Evolutionary conservation across 768 basidiomycete genomes (phyloP), one percentile per base, ranked within the genome.

Genomic region (Lentinula aciculospora): DNA sequence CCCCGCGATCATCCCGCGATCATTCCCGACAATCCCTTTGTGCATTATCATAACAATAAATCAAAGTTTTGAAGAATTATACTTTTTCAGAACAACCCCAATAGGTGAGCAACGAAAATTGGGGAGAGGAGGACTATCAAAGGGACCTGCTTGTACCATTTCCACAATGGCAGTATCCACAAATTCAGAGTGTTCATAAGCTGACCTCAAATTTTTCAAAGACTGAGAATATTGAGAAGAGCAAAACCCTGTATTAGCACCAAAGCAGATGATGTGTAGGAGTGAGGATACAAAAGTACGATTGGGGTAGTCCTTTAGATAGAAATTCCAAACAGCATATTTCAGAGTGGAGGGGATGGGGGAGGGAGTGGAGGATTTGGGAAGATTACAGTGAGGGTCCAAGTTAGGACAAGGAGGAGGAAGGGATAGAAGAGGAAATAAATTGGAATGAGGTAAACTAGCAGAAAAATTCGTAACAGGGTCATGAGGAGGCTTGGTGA

Each of bases 271-370:
- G 25, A 71, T 71, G 36, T 69, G 57, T 12, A 66, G 37, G 32
- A 69, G 31, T 4, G 62, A 53, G 19, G 54, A 27, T 57, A 70
- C 70, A 63, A 70, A 69, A 1, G 6, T 21, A 8, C 49, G 62
- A 56, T 71, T 64, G 9, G 69, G 69, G 45, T 72, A 71, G 17
- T 70, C 69, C 1, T 3, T 25, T 29, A 72, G 44, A 29, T 64
- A 65, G 47, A 45, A 58, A 0, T 48, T 44, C 71, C 69, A 72
- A 3, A 64, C 61, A 0, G 59, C 45, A 5, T 47, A 25, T 3
- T 53, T 15, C 3, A 69, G 51, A 8, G 63, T 46, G 10, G 67
- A 64, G 19, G 59, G 40, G 19, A 68, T 57, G 5, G 27, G 23
- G 9, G 53, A 32, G 56, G 25, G 49, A 47, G 42, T 44, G 28